These are phyloP conservation scores for Hippophae rhamnoides DNA, from an alignment of 306 rosid species.

Conservation along the genomic window DNA sequence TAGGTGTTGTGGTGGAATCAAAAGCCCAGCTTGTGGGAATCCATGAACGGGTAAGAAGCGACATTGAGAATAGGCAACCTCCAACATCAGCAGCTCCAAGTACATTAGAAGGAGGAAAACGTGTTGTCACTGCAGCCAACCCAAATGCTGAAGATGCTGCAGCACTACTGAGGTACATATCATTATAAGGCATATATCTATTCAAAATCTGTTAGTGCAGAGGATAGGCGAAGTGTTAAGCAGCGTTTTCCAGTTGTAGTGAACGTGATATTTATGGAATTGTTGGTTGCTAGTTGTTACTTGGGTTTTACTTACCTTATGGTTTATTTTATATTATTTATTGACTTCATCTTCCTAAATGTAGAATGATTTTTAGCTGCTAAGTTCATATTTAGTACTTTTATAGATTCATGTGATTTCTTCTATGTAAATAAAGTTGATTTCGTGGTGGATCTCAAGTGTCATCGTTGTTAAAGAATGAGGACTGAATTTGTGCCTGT, in stretches of 20 bases:
- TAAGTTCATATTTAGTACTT: neutral
- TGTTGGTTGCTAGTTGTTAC: neutral
- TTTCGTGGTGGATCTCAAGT: no score
- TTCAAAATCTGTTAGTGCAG: neutral
- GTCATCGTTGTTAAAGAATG: neutral
- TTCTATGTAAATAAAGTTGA: no score
- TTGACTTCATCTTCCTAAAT: neutral
- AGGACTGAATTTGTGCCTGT: neutral
- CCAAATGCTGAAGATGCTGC: constrained; percentile 97
- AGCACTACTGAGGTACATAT: constrained; percentile 52
- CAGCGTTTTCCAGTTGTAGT: neutral
- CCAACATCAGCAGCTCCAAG: constrained; percentile 34
- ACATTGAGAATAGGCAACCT: constrained; percentile 51
- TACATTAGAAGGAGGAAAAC: constrained; percentile 47
- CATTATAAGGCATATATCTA: neutral
- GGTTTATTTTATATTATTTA: neutral
- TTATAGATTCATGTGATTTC: neutral
- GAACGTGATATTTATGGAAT: neutral
- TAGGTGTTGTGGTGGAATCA: constrained; percentile 75
- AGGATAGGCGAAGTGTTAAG: neutral
- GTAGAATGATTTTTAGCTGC: neutral
- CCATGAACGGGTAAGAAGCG: constrained; percentile 96
- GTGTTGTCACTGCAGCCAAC: constrained; percentile 61
- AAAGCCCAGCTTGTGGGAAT: constrained; percentile 89
- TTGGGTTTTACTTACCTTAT: neutral